A percentile compares a stretch with the other conserved stretches of the same genome.
These are phyloP conservation scores for Alopecurus myosuroides DNA, from an alignment of 176 grass and related monocot genomes.

Conservation along the genomic window DNA sequence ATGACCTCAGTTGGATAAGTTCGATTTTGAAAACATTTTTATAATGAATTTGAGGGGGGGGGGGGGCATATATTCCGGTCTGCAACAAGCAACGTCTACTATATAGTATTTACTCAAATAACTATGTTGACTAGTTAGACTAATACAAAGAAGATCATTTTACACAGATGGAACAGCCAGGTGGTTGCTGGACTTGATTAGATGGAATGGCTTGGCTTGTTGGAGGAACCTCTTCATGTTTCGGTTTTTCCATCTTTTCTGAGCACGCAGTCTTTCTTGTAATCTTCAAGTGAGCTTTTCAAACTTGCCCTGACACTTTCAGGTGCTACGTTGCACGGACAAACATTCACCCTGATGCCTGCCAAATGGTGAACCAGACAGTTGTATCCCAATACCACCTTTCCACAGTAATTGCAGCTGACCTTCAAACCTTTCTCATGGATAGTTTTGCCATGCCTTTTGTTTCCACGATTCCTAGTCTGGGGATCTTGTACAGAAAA, in stretches of 20 bases:
- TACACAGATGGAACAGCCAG: not conserved
- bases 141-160: not conserved
- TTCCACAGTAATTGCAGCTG: constrained; percentile 30
- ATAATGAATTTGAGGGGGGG: not conserved
- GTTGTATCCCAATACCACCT: constrained; percentile 20
- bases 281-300: constrained; percentile 12
- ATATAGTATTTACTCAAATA: not conserved
- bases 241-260: not conserved
- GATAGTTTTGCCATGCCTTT: constrained; percentile 25
- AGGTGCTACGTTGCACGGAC: constrained; percentile 17
- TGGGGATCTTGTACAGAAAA: not conserved
- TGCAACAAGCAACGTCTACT: not conserved
- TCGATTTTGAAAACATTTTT: not conserved
- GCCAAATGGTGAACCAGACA: constrained; percentile 33
- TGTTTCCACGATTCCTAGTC: not conserved
- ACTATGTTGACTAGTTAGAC: not conserved
- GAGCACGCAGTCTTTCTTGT: constrained; percentile 21
- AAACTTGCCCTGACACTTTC: constrained; percentile 1
- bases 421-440: constrained; percentile 24
- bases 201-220: not conserved
- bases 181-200: not conserved
- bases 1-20: not conserved
- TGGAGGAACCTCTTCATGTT: constrained; percentile 22
- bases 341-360: constrained; percentile 10
- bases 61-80: not conserved